Evolutionary conservation across 768 basidiomycete genomes (phyloP), one percentile per base, ranked within the genome.

Genomic region (Leccinum fibrillosum): DNA sequence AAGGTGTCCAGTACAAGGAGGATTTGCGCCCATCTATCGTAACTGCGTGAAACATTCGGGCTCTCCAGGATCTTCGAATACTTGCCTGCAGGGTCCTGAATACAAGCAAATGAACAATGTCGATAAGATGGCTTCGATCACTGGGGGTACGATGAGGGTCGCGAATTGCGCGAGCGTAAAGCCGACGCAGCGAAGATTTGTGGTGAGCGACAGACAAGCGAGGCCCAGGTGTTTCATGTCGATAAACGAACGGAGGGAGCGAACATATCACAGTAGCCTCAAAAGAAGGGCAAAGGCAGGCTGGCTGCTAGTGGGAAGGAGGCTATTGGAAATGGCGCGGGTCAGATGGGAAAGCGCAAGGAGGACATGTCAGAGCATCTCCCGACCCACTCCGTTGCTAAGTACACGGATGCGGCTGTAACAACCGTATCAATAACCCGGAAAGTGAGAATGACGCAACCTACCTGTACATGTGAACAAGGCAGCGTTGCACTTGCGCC

Each of bases 141-240:
- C 81, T 17, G 85, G 78, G 30, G 89, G 88, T 59, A 90, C 78
- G 61, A 89, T 71, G 55, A 90, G 72, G 42, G 80, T 64, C 35
- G 74, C 70, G 54, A 75, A 78, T 72, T 90, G 72, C 25, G 74
- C 62, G 50, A 58, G 65, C 53, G 77, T 74, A 57, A 88, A 77
- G 47, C 79, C 76, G 60, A 80, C 71, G 69, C 90, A 92, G 59
- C 90, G 90, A 61, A 92, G 82, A 61, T 84, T 88, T 42, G 86
- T 73, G 57, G 85, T 82, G 37, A 82, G 75, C 30, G 90, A 91
- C 60, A 92, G 76, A 73, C 90, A 92, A 66, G 84, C 39, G 58
- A 80, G 78, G 74, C 72, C 77, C 80, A 80, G 81, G 72, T 74
- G 76, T 59, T 45, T 63, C 66, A 64, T 69, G 37, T 39, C 47